A percentile compares a stretch with the other conserved stretches of the same genome.
phyloP scores from a whole-genome alignment of 2,329 filamentous ascomycete genomes.

The Gaeumannomyces sp. region DNA sequence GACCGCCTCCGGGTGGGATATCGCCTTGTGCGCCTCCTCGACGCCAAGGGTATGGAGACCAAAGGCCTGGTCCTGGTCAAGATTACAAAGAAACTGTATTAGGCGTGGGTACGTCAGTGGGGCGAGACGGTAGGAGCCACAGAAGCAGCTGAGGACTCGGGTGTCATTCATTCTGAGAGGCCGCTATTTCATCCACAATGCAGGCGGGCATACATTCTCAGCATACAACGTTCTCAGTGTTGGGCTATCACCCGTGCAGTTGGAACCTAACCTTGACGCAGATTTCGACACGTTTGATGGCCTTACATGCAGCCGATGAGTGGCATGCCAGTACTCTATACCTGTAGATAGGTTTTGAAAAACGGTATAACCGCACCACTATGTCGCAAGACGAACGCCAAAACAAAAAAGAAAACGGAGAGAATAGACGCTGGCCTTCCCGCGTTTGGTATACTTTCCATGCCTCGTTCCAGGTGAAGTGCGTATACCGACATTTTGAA shows the following conservation, averaged over 20 bases:
- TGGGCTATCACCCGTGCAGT: no score
- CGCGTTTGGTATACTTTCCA: not conserved
- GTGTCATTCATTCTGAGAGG: not conserved
- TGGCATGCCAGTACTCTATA: not conserved
- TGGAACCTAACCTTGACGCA: no score
- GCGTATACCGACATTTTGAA: not conserved
- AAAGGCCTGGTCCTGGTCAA: conserved; percentile 65
- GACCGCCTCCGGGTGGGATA: conserved; percentile 73
- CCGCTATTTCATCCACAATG: no score
- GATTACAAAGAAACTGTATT: conserved; percentile 53
- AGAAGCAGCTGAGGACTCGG: no score
- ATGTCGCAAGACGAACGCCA: not conserved
- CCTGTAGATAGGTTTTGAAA: not conserved
- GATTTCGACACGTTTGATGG: no score
- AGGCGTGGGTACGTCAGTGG: not conserved
- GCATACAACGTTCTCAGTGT: no score
- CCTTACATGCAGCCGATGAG: no score
- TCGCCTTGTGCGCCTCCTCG: conserved; percentile 69
- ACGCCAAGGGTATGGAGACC: conserved; percentile 59
- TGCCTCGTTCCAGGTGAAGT: not conserved
- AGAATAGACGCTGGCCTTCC: not conserved
- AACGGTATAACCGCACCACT: not conserved
- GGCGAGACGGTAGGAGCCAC: no score
- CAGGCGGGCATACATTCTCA: no score
- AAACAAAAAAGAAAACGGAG: not conserved